Conservation (phyloP, 1,139 yeast genomes). For the Suhomyces guaymorum region DNA sequence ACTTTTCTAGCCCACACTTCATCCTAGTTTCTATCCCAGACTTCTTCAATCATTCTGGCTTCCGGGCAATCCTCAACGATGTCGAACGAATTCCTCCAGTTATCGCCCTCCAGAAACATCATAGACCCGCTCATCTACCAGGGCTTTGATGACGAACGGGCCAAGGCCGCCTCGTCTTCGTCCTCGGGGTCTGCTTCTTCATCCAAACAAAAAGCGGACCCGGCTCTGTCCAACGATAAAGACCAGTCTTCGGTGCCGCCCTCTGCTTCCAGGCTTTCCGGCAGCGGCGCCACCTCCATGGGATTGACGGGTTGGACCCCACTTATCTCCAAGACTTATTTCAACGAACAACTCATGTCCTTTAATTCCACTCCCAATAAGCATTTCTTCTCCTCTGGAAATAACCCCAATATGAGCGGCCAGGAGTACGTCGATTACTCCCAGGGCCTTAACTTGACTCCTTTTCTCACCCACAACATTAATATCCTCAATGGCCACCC, state of each 20-base stretch:
- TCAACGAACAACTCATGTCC: slow-evolving; percentile 37
- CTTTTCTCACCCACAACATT: slow-evolving; percentile 44
- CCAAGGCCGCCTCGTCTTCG: slow-evolving; percentile 1
- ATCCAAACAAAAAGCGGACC: no score
- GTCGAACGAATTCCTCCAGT: slow-evolving; percentile 37
- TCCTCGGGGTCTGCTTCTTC: slow-evolving; percentile 11
- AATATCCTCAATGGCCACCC: slow-evolving; percentile 22
- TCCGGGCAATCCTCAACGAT: slow-evolving; percentile 16
- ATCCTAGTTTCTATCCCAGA: neutral
- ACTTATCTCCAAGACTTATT: slow-evolving; percentile 40
- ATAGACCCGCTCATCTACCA: slow-evolving; percentile 31
- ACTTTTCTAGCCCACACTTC: no score
- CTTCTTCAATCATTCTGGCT: slow-evolving; percentile 1
- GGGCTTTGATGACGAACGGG: slow-evolving; percentile 15
- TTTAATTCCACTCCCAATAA: slow-evolving; percentile 41
- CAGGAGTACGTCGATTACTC: slow-evolving; percentile 30
- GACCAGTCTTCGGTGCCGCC: slow-evolving; percentile 25
- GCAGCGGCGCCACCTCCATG: slow-evolving; percentile 18
- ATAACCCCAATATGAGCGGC: slow-evolving; percentile 14
- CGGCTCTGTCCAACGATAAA: slow-evolving; percentile 3
- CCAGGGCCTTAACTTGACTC: slow-evolving; percentile 46
- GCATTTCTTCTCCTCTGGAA: slow-evolving; percentile 5
- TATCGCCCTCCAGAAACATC: slow-evolving; percentile 37
- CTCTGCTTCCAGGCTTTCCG: slow-evolving; percentile 27
- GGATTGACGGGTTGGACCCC: slow-evolving; percentile 49